These are phyloP conservation scores for Amanita jacksonii DNA, from an alignment of 768 basidiomycete species.

Conservation along the genomic window DNA sequence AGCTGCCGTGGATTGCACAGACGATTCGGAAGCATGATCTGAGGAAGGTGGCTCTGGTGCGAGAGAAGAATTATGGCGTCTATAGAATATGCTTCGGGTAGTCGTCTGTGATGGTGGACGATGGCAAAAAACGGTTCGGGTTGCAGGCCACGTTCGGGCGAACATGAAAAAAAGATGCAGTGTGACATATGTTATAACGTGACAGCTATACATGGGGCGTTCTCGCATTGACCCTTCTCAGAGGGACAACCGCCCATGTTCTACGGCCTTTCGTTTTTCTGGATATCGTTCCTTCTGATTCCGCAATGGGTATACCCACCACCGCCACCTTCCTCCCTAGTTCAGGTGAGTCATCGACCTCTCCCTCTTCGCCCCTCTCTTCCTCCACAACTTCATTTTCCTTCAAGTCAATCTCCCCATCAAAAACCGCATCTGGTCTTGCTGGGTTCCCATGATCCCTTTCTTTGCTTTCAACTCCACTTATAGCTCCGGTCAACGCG, in stretches of 20 bases:
- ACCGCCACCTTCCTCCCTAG: conserved; percentile 43
- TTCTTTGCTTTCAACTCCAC: conserved; percentile 13
- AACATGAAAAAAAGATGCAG: conserved; percentile 1
- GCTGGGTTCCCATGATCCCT: conserved; percentile 16
- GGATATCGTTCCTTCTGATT: conserved; percentile 21
- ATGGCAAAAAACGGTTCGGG: neutral
- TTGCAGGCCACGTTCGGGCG: neutral
- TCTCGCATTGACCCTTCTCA: conserved; percentile 28
- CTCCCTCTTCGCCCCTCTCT: conserved; percentile 69
- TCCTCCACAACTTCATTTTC: conserved; percentile 76
- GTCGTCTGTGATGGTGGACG: neutral
- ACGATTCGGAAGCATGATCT: neutral
- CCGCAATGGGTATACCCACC: conserved; percentile 26
- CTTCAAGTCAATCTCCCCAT: conserved; percentile 57
- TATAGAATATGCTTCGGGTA: neutral
- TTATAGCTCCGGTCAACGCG: conserved; percentile 26
- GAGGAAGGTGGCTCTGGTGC: neutral
- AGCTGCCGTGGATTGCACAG: too few relatives aligned
- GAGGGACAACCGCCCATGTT: conserved; percentile 27
- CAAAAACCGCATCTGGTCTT: conserved; percentile 60
- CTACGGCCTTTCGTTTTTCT: conserved; percentile 26
- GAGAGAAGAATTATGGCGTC: neutral
- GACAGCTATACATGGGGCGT: conserved; percentile 11
- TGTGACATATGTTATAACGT: conserved; percentile 2
- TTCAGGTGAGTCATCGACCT: conserved; percentile 67